Evolutionary conservation across 768 basidiomycete genomes (phyloP).

Genomic region (Amylocystis lapponica): DNA sequence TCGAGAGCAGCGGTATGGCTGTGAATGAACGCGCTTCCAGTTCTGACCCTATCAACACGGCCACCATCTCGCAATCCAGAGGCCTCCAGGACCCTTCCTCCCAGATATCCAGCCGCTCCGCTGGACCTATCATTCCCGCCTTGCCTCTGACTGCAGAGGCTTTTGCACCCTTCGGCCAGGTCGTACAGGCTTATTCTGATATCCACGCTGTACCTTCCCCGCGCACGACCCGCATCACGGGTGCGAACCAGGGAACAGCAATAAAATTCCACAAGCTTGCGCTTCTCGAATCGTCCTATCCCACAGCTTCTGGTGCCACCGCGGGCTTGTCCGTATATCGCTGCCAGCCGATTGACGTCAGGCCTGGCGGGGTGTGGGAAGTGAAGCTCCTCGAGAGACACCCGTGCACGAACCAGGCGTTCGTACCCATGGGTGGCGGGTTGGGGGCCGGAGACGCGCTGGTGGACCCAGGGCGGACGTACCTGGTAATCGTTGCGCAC

Average conservation of each 20-base stretch:
- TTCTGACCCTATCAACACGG: conserved; percentile 2
- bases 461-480: conserved; percentile 44
- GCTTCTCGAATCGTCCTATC: conserved; percentile 62
- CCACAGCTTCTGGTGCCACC: conserved; percentile 47
- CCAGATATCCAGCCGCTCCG: not conserved
- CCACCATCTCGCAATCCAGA: conserved; percentile 5
- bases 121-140: conserved; percentile 37
- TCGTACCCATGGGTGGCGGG: conserved; percentile 85
- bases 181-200: conserved; percentile 82
- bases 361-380: conserved; percentile 42
- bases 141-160: conserved; percentile 77
- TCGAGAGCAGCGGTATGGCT: conserved; percentile 6
- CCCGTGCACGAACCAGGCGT: conserved; percentile 84
- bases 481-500: conserved; percentile 83
- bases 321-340: conserved; percentile 80
- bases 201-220: conserved; percentile 54
- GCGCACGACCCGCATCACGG: conserved; percentile 62
- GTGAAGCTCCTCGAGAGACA: conserved; percentile 86
- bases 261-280: conserved; percentile 91
- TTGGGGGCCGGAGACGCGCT: conserved; percentile 39
- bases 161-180: conserved; percentile 85
- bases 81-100: not conserved
- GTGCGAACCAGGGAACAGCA: conserved; percentile 87
- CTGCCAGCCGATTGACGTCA: conserved; percentile 54
- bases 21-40: not conserved